These are phyloP conservation scores for Cylindrodendrum hubeiense DNA, from an alignment of 2,329 filamentous ascomycete genomes.

Conservation along the genomic window DNA sequence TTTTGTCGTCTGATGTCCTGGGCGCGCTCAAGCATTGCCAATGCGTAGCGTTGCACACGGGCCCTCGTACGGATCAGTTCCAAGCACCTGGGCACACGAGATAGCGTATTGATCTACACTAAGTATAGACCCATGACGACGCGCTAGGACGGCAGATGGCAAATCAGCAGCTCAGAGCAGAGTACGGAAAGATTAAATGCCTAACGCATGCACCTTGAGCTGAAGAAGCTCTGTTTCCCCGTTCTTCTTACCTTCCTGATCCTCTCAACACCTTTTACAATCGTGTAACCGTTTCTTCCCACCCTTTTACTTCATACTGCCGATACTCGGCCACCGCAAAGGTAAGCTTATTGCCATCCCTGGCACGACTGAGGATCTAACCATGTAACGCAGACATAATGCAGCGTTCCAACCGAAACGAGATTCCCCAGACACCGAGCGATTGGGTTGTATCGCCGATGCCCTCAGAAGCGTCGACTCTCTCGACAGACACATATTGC, in stretches of 20 bases:
- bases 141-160: neutral
- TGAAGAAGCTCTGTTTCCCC: neutral
- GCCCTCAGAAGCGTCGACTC: neutral
- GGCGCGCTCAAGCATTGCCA: neutral
- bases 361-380: neutral
- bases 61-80: neutral
- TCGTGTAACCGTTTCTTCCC: neutral
- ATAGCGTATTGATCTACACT: neutral
- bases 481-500: neutral
- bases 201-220: neutral
- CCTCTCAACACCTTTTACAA: neutral
- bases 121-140: neutral
- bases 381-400: neutral
- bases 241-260: neutral
- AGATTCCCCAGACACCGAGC: neutral
- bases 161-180: neutral
- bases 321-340: neutral
- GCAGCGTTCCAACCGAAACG: slow-evolving; percentile 2
- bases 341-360: neutral
- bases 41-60: neutral
- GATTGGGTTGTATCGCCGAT: slow-evolving; percentile 15
- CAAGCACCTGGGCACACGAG: neutral
- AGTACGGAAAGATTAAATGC: neutral
- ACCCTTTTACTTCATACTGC: neutral
- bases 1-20: neutral